Base-by-base conservation (phyloP, 2,329 filamentous ascomycete genomes). In the Colletotrichum truncatum region DNA sequence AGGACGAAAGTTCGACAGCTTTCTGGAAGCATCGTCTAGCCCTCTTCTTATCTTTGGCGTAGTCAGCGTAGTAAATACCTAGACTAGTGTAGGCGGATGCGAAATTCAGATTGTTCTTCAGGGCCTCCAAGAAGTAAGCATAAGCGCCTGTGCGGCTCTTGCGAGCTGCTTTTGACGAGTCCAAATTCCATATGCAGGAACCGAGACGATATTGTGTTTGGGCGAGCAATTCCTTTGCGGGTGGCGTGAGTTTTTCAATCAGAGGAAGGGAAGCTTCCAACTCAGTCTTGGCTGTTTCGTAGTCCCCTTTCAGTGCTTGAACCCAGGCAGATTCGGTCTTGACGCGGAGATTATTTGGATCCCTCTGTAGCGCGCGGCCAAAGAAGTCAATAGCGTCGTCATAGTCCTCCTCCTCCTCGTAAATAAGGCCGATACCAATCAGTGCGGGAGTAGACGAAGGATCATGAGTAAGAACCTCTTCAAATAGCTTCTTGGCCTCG, bases 11-110 rank as follows among this genome's bases (percentile, higher is more conserved):
- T 76, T 99, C 96, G 52, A 99, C 92, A 0, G 96, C 96, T 75
- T 98, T 98, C 72, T 98, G 93, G 73, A 98, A 98, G 75, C 95
- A 98, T 68, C 92, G 90, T n/a, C 93, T 87, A 8, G 95, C 93
- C 73, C 97, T 86, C 72, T 90, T 92, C 77, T 90, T 93, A 76
- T 98, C 96, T 69, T 90, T 93, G 59, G 88, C 91, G 74, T 98
- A 98, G 73, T 98, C 95, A 6, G 90, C 89, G 74, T 98, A 99
- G 80, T 92, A 99, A 7, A 95, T 83, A 14, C 96, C 96, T 4
- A 99, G 86, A 69, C 90, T 94, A 0, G 94, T 97, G 76, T 98
- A 99, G 2, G 94, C 90, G 0, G 96, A 93, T 1, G 96, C 94
- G 76, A 92, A 94, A 71, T 91, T 97, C 61, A 96, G 86, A 71